These are phyloP conservation scores for Ochetophila trinervis DNA, from an alignment of 306 rosid genomes.

Conservation along the genomic window DNA sequence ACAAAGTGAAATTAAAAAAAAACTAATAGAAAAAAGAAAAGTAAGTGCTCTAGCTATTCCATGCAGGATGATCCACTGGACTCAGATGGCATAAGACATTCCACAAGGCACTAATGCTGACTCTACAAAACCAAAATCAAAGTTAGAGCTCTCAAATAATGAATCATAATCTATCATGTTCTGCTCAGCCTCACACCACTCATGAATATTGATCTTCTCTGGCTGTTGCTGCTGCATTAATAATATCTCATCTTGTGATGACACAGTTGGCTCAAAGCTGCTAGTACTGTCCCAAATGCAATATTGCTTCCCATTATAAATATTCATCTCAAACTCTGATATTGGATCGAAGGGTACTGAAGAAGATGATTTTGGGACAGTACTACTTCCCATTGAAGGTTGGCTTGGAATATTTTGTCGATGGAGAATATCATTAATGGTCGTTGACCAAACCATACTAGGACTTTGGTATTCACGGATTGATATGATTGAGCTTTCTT, in stretches of 20 bases:
- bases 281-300: conserved; percentile 10
- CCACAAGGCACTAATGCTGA: conserved; percentile 19
- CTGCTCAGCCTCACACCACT: neutral
- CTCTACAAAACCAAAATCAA: conserved; percentile 31
- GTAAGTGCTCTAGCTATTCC: conserved; percentile 17
- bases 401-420: conserved; percentile 15
- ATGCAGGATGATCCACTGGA: conserved; percentile 28
- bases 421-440: neutral
- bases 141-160: conserved; percentile 20
- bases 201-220: conserved; percentile 10
- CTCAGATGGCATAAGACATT: conserved; percentile 24
- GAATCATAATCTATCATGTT: conserved; percentile 10
- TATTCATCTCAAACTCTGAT: conserved; percentile 14
- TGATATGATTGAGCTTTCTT: conserved; percentile 9
- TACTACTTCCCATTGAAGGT: neutral
- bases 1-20: neutral
- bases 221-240: conserved; percentile 10
- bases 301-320: neutral
- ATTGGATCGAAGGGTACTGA: conserved; percentile 17
- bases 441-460: conserved; percentile 5
- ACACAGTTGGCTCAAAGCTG: conserved; percentile 1
- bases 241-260: neutral
- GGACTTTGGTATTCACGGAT: conserved; percentile 16
- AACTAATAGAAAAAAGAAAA: neutral
- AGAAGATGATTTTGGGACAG: neutral